Evolutionary conservation across 768 basidiomycete genomes (phyloP).

Genomic region (Serpula lacrymans): DNA sequence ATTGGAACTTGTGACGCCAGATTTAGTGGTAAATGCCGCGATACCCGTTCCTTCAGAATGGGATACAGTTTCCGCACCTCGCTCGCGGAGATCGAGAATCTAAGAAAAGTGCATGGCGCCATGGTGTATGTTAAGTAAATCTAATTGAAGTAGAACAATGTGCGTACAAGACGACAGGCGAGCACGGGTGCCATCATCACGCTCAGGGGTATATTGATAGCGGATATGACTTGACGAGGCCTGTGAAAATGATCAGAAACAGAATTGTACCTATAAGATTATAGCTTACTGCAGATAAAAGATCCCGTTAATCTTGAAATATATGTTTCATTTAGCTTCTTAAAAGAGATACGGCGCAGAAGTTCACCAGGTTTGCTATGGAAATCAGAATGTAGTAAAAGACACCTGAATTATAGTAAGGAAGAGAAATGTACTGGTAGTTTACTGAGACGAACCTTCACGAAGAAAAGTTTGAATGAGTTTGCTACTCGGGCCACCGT

Average conservation of each 20-base stretch:
- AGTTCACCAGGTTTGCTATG: slow-evolving; percentile 68
- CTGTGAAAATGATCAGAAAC: slow-evolving; percentile 32
- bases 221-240: slow-evolving; percentile 78
- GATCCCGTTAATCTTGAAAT: slow-evolving; percentile 63
- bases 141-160: not conserved
- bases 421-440: slow-evolving; percentile 5
- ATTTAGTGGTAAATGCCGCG: slow-evolving; percentile 64
- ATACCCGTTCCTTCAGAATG: slow-evolving; percentile 73
- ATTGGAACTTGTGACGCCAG: slow-evolving; percentile 32
- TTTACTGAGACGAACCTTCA: slow-evolving; percentile 65
- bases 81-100: slow-evolving; percentile 82
- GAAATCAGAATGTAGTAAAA: slow-evolving; percentile 86
- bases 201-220: slow-evolving; percentile 80
- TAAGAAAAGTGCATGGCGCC: slow-evolving; percentile 22
- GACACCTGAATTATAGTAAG: slow-evolving; percentile 45
- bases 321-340: slow-evolving; percentile 4
- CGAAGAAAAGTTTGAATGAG: slow-evolving; percentile 83
- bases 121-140: slow-evolving; percentile 8
- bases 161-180: slow-evolving; percentile 68
- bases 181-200: slow-evolving; percentile 81
- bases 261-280: not conserved
- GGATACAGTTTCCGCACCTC: slow-evolving; percentile 73
- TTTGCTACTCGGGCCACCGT: slow-evolving; percentile 71
- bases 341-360: not conserved
- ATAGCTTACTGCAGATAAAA: slow-evolving; percentile 75